A percentile compares a stretch with the other conserved stretches of the same genome.
These are phyloP conservation scores for Platanthera zijinensis DNA, from an alignment of 106 monocot genomes.

Conservation along the genomic window DNA sequence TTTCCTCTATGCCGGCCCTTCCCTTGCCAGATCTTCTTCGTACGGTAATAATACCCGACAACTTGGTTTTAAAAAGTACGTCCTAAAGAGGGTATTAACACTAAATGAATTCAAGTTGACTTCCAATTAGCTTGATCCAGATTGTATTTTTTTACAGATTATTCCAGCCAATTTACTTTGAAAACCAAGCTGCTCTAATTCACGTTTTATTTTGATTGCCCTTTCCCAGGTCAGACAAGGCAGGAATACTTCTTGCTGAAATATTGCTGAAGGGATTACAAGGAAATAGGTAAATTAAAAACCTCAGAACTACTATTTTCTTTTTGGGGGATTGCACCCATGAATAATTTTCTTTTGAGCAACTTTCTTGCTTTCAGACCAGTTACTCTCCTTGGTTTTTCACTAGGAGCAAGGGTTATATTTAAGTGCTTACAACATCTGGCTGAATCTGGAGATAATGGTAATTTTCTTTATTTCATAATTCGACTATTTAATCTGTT, in stretches of 20 bases:
- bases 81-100: no score
- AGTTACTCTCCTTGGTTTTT: conserved; percentile 92
- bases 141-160: no score
- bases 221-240: conserved; percentile 80
- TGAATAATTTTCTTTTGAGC: not conserved
- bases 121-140: not conserved
- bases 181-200: not conserved
- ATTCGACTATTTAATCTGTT: not conserved
- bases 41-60: no score
- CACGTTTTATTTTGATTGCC: not conserved
- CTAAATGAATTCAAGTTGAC: no score
- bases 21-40: no score
- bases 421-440: conserved; percentile 85
- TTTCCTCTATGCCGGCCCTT: no score
- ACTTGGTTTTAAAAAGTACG: no score
- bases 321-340: not conserved
- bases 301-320: not conserved
- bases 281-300: conserved; percentile 61
- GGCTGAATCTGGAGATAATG: conserved; percentile 72
- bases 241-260: conserved; percentile 94
- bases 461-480: conserved; percentile 27
- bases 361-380: conserved; percentile 51
- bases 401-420: conserved; percentile 87
- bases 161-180: no score
- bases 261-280: conserved; percentile 84